A percentile compares a stretch with the other conserved stretches of the same genome.
Conservation (phyloP, 2,329 filamentous ascomycete genomes). For the Fusarium luffae region DNA sequence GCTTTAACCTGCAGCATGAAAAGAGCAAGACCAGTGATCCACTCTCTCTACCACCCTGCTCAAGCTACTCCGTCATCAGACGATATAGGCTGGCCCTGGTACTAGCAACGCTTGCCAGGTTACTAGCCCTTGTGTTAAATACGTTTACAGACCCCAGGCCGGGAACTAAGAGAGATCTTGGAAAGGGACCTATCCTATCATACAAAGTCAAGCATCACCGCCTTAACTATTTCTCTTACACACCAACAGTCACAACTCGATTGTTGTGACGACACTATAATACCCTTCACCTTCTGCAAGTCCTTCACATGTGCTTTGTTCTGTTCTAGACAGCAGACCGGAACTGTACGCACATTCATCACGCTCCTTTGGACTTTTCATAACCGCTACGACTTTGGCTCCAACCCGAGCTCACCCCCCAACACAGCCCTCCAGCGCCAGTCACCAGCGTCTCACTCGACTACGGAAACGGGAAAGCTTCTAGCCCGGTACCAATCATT, state of each 20-base stretch:
- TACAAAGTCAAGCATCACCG: slow-evolving; percentile 43
- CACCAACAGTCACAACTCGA: slow-evolving; percentile 15
- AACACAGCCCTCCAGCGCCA: slow-evolving; percentile 40
- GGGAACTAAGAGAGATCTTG: slow-evolving; percentile 44
- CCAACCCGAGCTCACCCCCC: slow-evolving; percentile 36
- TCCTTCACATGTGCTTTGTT: slow-evolving; percentile 36
- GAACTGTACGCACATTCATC: slow-evolving; percentile 33
- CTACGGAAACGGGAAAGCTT: slow-evolving; percentile 47
- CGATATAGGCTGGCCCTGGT: slow-evolving; percentile 45
- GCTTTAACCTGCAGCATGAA: slow-evolving; percentile 47
- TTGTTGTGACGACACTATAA: slow-evolving; percentile 23
- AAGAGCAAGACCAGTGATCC: slow-evolving; percentile 43
- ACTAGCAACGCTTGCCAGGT: slow-evolving; percentile 41
- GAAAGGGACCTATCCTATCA: slow-evolving; percentile 41
- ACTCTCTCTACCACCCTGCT: slow-evolving; percentile 46
- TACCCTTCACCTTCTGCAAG: slow-evolving; percentile 29
- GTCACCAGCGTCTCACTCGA: slow-evolving; percentile 41
- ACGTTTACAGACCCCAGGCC: slow-evolving; percentile 45
- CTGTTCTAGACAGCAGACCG: slow-evolving; percentile 27
- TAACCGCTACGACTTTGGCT: slow-evolving; percentile 38
- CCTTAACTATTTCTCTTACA: slow-evolving; percentile 39
- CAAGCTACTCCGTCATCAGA: slow-evolving; percentile 47
- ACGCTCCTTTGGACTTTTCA: slow-evolving; percentile 43
- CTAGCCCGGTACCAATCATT: slow-evolving; percentile 43
- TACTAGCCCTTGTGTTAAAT: slow-evolving; percentile 47